Evolutionary conservation across 257 asterid genomes (phyloP).

Genomic region (Plantago elongata): DNA sequence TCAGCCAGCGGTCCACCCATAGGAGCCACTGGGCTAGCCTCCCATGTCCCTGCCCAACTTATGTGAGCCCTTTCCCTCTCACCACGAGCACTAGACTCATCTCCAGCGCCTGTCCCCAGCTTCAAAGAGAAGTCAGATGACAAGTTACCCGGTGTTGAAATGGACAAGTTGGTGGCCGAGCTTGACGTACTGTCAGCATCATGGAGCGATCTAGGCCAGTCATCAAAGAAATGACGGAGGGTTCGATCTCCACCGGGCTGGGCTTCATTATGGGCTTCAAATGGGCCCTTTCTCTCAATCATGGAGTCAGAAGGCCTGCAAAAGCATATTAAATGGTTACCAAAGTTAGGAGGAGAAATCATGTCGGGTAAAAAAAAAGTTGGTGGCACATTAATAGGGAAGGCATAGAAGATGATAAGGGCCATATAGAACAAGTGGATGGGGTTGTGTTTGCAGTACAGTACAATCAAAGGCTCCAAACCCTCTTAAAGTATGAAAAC

Average conservation of each 20-base stretch:
- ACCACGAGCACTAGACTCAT: constrained; percentile 21
- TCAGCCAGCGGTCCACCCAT: constrained; percentile 91
- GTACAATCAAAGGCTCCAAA: constrained; percentile 24
- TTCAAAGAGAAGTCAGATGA: constrained; percentile 66
- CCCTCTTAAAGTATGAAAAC: constrained; percentile 20
- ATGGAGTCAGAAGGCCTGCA: constrained; percentile 45
- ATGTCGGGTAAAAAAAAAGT: constrained; percentile 3
- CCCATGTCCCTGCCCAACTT: constrained; percentile 46
- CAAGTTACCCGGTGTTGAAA: constrained; percentile 49
- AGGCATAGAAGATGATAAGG: constrained; percentile 8
- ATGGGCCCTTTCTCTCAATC: constrained; percentile 31
- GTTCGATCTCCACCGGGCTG: constrained; percentile 37
- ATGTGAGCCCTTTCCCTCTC: constrained; percentile 31
- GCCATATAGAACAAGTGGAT: constrained; percentile 30
- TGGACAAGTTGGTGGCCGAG: constrained; percentile 54
- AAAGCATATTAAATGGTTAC: not conserved
- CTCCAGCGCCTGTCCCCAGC: constrained; percentile 57
- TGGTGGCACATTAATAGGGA: constrained; percentile 20
- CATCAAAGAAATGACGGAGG: constrained; percentile 73
- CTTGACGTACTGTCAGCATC: constrained; percentile 27
- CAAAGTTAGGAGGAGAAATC: constrained; percentile 14
- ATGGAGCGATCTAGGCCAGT: constrained; percentile 62
- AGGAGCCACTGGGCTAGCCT: constrained; percentile 34
- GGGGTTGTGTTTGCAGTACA: constrained; percentile 32
- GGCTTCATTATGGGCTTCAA: constrained; percentile 31